Evolutionary conservation across 345 rosid genomes (phyloP), one percentile per base, ranked within the genome.

Genomic region (Conringia planisiliqua): DNA sequence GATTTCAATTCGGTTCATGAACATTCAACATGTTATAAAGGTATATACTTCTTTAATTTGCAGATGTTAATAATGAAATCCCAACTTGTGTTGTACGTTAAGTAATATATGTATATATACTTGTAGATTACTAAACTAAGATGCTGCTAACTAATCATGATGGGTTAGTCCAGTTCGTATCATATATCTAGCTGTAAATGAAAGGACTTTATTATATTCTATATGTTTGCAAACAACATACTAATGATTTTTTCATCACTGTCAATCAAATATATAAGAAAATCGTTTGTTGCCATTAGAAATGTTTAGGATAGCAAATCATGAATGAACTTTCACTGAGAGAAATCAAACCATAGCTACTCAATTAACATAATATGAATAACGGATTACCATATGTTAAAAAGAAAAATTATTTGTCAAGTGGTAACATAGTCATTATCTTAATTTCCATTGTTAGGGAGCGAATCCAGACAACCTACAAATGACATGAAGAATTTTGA

Each of bases 1-100:
- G 27, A 5, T 50, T 58, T 47, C 36, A 42, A 54, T 66, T 48
- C 7, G n/a, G 8, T 66, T 44, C 29, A 20, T 57, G 43, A 46
- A 74, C 38, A 63, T 42, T 20, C 46, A 32, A 14, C 35, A 18
- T 65, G 47, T 40, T 40, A 42, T 62, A 26, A 50, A 61, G 44
- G 12, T 38, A 40, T 42, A 14, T 42, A 22, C 24, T 22, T 22
- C 24, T 22, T 22, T 22, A 22, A 22, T 1, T 16, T 27, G 55
- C 70, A 55, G 56, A 72, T 72, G 46, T 24, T 24, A 24, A 46
- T 14, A 57, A 66, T 42, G 58, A 56, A 36, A 67, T 39, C 29
- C 20, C 51, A 38, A 29, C 73, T 38, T 66, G 4, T 62, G 3
- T 39, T 75, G 44, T 48, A 75, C 55, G 79, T 48, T 59, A 59